A percentile compares a stretch with the other conserved stretches of the same genome.
Conservation (phyloP, 805 yeast genomes). For the Pichia heedii region DNA sequence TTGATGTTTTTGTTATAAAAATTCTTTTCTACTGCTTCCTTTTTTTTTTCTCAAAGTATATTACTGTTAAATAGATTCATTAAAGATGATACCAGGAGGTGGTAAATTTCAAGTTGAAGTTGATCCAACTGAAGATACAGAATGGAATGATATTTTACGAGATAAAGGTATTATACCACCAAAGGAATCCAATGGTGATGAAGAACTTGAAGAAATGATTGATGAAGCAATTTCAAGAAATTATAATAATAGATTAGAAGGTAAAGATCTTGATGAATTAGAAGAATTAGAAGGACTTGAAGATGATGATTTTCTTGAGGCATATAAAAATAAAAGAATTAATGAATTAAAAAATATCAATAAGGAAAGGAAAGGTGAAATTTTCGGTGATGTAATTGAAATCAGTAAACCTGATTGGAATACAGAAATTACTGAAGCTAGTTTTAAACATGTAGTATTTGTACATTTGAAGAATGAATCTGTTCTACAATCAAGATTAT, state of each 20-base stretch:
- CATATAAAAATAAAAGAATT: constrained; percentile 69
- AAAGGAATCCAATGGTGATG: constrained; percentile 82
- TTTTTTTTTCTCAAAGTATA: not conserved
- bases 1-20: not conserved
- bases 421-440: constrained; percentile 75
- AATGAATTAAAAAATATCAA: constrained; percentile 58
- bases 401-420: constrained; percentile 84
- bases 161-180: constrained; percentile 88
- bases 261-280: constrained; percentile 67
- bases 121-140: constrained; percentile 94
- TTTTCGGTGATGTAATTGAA: constrained; percentile 69
- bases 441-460: constrained; percentile 55
- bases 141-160: constrained; percentile 95
- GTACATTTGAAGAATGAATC: constrained; percentile 69
- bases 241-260: constrained; percentile 76
- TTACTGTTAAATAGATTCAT: not conserved
- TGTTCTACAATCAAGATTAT: constrained; percentile 62
- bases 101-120: constrained; percentile 70
- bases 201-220: constrained; percentile 76
- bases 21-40: not conserved
- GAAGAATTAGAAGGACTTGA: constrained; percentile 89
- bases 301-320: constrained; percentile 79
- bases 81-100: constrained; percentile 6
- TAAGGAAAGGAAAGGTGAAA: constrained; percentile 39
- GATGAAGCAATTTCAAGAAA: constrained; percentile 74